phyloP scores from a whole-genome alignment of 306 rosid species.

The Sesbania bispinosa region DNA sequence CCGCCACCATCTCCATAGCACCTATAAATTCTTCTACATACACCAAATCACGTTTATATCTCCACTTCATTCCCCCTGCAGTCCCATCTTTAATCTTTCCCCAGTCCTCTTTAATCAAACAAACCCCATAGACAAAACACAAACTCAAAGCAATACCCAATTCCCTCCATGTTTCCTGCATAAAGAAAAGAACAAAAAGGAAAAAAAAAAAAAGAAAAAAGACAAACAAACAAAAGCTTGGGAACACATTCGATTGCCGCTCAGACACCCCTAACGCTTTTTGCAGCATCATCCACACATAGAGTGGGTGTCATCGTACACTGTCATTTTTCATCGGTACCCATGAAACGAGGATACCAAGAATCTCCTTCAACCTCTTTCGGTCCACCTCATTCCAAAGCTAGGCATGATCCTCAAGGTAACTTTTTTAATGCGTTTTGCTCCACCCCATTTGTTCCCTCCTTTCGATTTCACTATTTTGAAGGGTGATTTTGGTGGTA shows the following conservation, averaged over 20 bases:
- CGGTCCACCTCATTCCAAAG: conserved; percentile 84
- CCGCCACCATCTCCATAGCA: no score
- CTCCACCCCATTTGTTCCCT: conserved; percentile 4
- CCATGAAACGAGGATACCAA: conserved; percentile 83
- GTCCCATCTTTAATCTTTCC: no score
- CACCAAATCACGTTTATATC: no score
- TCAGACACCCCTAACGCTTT: not conserved
- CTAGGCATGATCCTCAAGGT: conserved; percentile 80
- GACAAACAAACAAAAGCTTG: not conserved
- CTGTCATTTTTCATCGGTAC: conserved; percentile 7
- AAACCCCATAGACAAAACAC: no score
- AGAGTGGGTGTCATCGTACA: not conserved
- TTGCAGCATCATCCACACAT: not conserved
- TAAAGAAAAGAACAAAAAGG: no score
- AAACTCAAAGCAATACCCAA: no score
- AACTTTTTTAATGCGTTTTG: conserved; percentile 20
- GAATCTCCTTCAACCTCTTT: conserved; percentile 68
- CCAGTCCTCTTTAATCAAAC: no score
- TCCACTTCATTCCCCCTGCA: no score
- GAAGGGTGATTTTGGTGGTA: conserved; percentile 8
- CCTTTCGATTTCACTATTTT: conserved; percentile 14
- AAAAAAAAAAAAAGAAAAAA: not conserved
- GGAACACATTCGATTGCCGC: not conserved
- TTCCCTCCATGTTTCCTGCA: no score
- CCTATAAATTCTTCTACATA: no score